These are phyloP conservation scores for Ophiostoma himal-ulmi DNA, from an alignment of 2,329 filamentous ascomycete species.

Conservation along the genomic window DNA sequence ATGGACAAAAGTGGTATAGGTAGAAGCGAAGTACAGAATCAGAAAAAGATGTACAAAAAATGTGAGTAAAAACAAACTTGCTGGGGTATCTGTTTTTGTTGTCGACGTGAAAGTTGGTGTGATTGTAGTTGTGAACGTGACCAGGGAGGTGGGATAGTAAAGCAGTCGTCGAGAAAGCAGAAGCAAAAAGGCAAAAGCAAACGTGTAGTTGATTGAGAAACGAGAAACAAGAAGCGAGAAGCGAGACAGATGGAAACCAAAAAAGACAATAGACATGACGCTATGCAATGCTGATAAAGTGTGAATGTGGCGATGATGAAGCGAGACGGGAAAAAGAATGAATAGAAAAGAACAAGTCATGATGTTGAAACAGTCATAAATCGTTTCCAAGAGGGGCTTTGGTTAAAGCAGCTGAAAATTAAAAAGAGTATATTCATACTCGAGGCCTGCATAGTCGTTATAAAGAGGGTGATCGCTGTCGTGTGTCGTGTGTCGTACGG, in stretches of 20 bases:
- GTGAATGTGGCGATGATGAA: not conserved
- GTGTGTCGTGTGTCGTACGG: not conserved
- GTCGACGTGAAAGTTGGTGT: not conserved
- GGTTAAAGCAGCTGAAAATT: not conserved
- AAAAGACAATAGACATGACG: not conserved
- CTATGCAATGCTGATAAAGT: slow-evolving; percentile 13
- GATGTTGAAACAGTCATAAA: slow-evolving; percentile 6
- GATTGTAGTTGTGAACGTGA: not conserved
- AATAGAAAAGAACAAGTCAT: slow-evolving; percentile 12
- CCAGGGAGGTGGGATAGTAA: too few relatives aligned
- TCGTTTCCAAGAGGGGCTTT: slow-evolving; percentile 9
- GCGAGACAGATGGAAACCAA: not conserved
- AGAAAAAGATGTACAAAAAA: not conserved
- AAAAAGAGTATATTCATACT: too few relatives aligned
- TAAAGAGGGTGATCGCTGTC: not conserved
- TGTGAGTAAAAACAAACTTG: not conserved
- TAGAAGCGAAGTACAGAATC: not conserved
- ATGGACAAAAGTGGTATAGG: slow-evolving; percentile 2
- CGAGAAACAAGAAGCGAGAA: not conserved
- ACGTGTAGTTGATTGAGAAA: not conserved
- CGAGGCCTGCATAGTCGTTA: not conserved
- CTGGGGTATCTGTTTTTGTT: slow-evolving; percentile 13
- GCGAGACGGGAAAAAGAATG: slow-evolving; percentile 12
- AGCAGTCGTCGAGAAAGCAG: not conserved
- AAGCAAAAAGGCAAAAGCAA: not conserved